These are phyloP conservation scores for Batkoa obscura DNA, from an alignment of 371 early-diverging fungal species.

Conservation along the genomic window DNA sequence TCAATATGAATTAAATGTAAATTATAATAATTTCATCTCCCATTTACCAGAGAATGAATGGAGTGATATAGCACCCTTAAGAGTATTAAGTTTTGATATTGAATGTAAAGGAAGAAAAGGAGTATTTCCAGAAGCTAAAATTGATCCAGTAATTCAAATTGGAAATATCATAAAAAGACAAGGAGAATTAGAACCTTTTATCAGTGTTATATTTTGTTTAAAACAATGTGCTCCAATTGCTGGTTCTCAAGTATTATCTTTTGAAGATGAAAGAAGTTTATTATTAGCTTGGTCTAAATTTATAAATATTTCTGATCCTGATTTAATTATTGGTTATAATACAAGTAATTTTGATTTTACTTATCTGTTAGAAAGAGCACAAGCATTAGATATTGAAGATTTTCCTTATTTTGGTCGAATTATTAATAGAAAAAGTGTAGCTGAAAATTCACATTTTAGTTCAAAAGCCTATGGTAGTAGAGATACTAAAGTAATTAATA, in stretches of 20 bases:
- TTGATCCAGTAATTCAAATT: slow-evolving; percentile 99
- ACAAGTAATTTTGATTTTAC: slow-evolving; percentile 97
- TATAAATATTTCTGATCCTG: slow-evolving; percentile 63
- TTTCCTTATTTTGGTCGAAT: slow-evolving; percentile 86
- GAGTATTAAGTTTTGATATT: slow-evolving; percentile 97
- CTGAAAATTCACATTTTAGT: slow-evolving; percentile 55
- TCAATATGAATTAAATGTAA: slow-evolving; percentile 63
- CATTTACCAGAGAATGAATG: slow-evolving; percentile 82
- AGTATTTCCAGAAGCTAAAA: slow-evolving; percentile 86
- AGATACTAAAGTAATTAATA: slow-evolving; percentile 63
- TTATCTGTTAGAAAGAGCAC: slow-evolving; percentile 90
- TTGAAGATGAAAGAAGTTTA: slow-evolving; percentile 69
- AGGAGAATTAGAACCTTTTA: slow-evolving; percentile 70
- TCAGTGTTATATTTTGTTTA: slow-evolving; percentile 85
- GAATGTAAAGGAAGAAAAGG: slow-evolving; percentile 96
- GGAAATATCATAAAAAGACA: slow-evolving; percentile 89
- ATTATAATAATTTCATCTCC: slow-evolving; percentile 48
- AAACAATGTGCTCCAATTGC: slow-evolving; percentile 82
- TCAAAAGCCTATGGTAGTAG: slow-evolving; percentile 89
- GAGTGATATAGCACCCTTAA: slow-evolving; percentile 87
- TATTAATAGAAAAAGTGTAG: slow-evolving; percentile 35
- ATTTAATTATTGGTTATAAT: slow-evolving; percentile 98
- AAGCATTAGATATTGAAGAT: slow-evolving; percentile 40
- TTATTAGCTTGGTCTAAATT: slow-evolving; percentile 81
- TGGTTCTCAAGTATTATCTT: slow-evolving; percentile 75